Evolutionary conservation across 441 rosid genomes (phyloP), one percentile per base, ranked within the genome.

Genomic region (Arabidopsis lyrata): DNA sequence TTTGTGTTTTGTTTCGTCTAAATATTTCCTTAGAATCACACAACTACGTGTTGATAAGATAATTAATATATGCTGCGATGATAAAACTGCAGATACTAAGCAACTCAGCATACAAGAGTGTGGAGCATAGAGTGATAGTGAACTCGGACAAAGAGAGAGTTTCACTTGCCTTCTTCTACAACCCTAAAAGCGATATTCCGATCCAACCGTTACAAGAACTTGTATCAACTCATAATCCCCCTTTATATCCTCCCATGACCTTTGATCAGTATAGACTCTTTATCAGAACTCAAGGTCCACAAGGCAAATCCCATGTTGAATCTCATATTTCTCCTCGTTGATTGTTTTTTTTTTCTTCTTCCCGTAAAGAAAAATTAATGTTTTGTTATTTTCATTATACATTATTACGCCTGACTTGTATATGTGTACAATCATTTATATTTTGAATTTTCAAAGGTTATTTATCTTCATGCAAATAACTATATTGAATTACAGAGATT

Each of bases 131-230:
- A 75, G 98, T 91, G 79, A 82, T 85, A 2, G 98, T 90, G 42
- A 91, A 93, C 72, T 85, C 95, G 12, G 66, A 64, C 1, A 39
- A 80, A 31, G 96, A 93, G 55, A 77, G 98, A 10, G 75, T 93
- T 0, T 93, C 98, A 0, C 83, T 93, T 22, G 97, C 98, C 18
- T 91, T 91, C 77, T 93, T 91, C 75, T 93, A 91, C 87, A 93
- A 93, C 74, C 98, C 98, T 12, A 93, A 84, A 77, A 83, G 93
- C 45, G 96, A 91, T 50, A 83, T 88, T 20, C 95, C 87, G 0
- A 87, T 93, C 8, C 78, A 83, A 63, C 96, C 98, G 15, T 41
- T 87, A n/a, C 66, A 83, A 72, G 93, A 87, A 66, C 83, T 93
- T 32, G 87, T 93, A 24, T 77, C 90, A 1, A 29, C 57, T 4